A percentile compares a stretch with the other conserved stretches of the same genome.
Evolutionary conservation across 805 yeast species (phyloP).

Genomic region (Phaffomyces thermotolerans): DNA sequence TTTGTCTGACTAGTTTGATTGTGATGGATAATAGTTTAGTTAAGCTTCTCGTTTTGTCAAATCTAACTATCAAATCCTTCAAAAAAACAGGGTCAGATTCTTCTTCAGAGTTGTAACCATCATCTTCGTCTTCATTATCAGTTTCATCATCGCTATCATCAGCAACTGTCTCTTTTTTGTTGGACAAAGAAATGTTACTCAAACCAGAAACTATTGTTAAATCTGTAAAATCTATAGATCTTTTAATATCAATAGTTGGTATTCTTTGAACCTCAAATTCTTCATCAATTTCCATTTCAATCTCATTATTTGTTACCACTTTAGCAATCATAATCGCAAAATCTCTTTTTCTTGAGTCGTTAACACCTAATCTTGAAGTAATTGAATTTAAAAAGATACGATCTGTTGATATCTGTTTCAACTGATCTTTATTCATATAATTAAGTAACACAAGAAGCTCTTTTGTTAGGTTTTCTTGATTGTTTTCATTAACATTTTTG

Average conservation of each 20-base stretch:
- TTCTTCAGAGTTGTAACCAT: conserved; percentile 24
- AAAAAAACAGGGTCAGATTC: conserved; percentile 60
- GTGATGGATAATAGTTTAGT: conserved; percentile 40
- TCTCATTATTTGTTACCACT: conserved; percentile 25
- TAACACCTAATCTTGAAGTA: conserved; percentile 47
- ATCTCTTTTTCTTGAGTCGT: conserved; percentile 36
- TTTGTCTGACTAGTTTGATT: conserved; percentile 52
- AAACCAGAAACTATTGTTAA: conserved; percentile 12
- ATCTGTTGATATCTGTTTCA: conserved; percentile 28
- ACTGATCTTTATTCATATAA: conserved; percentile 17
- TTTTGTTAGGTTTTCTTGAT: conserved; percentile 44
- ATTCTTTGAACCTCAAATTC: conserved; percentile 7
- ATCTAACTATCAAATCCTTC: conserved; percentile 58
- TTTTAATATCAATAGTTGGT: conserved; percentile 3
- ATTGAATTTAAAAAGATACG: conserved; percentile 40
- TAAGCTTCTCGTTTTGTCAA: conserved; percentile 36
- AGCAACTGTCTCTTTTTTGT: conserved; percentile 7
- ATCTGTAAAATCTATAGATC: conserved; percentile 9
- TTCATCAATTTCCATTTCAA: conserved; percentile 25
- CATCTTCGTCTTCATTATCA: conserved; percentile 25
- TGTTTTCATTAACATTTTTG: conserved; percentile 31
- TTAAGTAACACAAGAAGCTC: conserved; percentile 34
- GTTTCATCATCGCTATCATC: conserved; percentile 24
- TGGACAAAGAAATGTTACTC: conserved; percentile 5
- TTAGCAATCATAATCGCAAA: conserved; percentile 58